Percentiles rank a stretch among this genome's conserved stretches.
Conservation (phyloP, 2,329 filamentous ascomycete genomes). For the Colletotrichum sublineola region DNA sequence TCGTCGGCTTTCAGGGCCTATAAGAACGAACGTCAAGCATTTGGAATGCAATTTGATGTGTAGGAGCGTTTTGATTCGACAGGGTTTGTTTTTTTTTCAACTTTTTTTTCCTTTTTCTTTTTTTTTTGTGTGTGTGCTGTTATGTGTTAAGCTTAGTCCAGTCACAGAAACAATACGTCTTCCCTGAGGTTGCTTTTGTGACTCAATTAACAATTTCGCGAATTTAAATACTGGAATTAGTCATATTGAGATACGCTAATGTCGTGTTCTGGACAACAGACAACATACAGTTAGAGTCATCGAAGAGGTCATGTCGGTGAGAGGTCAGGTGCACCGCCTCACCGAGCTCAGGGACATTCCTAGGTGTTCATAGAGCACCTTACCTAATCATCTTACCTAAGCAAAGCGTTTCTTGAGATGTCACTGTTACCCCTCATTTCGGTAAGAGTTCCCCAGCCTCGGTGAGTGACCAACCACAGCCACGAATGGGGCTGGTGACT, state of each 20-base stretch:
- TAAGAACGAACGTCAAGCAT: no score
- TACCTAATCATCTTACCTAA: neutral
- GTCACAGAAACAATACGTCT: neutral
- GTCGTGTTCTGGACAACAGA: neutral
- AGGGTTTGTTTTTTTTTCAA: no score
- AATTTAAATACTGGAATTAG: no score
- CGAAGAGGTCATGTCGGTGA: neutral
- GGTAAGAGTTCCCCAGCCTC: neutral
- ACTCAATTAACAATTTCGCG: neutral
- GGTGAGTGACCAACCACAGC: constrained; percentile 9
- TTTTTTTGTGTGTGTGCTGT: no score
- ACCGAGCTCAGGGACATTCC: constrained; percentile 7
- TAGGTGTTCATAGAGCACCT: neutral
- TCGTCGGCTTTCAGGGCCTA: no score
- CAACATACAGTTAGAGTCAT: neutral
- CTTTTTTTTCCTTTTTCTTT: no score
- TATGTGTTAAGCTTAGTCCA: no score
- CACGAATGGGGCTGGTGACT: constrained; percentile 21
- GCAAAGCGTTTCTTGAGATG: constrained; percentile 4
- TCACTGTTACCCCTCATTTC: constrained; percentile 28
- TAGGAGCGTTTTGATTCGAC: no score
- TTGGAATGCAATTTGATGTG: no score
- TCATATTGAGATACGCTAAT: neutral
- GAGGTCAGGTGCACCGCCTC: neutral
- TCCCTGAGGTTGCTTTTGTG: no score